Evolutionary conservation across 306 rosid genomes (phyloP).

Genomic region (Fragaria iinumae): DNA sequence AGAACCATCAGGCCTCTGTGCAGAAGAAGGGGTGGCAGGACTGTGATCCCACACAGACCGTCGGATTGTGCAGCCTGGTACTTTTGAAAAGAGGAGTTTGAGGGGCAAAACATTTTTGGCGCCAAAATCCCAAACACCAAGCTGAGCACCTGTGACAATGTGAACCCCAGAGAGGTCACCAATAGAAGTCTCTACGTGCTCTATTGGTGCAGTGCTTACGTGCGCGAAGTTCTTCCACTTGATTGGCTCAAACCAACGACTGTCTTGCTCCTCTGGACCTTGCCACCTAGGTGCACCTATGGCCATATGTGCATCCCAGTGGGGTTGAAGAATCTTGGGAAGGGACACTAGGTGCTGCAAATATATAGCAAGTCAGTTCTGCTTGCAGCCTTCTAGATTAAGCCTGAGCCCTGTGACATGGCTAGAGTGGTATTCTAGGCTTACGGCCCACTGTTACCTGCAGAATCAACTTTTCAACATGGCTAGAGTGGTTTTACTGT

Average conservation of each 20-base stretch:
- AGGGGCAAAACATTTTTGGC: constrained; percentile 89
- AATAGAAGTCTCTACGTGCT: constrained; percentile 73
- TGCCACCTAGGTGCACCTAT: constrained; percentile 98
- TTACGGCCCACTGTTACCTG: constrained; percentile 99
- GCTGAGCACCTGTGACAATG: constrained; percentile 95
- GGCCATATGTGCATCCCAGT: constrained; percentile 90
- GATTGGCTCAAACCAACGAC: constrained; percentile 98
- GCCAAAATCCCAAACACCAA: constrained; percentile 96
- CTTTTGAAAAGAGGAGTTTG: constrained; percentile 89
- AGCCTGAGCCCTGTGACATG: constrained; percentile 84
- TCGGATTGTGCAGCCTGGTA: constrained; percentile 92
- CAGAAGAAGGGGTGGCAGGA: constrained; percentile 48
- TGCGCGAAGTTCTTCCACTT: constrained; percentile 99
- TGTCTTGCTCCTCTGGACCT: constrained; percentile 98
- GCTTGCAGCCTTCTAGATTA: constrained; percentile 82
- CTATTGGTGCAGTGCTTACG: constrained; percentile 97
- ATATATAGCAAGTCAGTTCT: constrained; percentile 82
- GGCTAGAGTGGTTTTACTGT: constrained; percentile 15
- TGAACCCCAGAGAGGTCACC: constrained; percentile 97
- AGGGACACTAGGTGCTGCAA: constrained; percentile 92
- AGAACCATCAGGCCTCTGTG: constrained; percentile 58
- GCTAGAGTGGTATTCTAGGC: constrained; percentile 28
- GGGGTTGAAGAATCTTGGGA: constrained; percentile 91
- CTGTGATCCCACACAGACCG: constrained; percentile 99
- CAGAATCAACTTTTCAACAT: constrained; percentile 25